phyloP scores from a whole-genome alignment of 345 rosid species.

The Eucalyptus marginata region DNA sequence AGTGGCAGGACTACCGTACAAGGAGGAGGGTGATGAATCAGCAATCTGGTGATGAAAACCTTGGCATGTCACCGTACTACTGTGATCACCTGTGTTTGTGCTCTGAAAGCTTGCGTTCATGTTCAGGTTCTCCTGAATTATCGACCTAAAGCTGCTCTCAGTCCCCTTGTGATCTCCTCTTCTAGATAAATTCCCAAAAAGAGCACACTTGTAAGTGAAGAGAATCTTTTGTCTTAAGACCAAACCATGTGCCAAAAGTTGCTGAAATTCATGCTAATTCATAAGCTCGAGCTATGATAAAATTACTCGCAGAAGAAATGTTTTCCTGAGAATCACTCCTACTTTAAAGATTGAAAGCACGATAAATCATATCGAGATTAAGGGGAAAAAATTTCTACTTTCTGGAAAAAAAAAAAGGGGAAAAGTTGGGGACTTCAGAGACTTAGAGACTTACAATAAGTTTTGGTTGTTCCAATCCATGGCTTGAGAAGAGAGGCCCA shows the following conservation, averaged over 20 bases:
- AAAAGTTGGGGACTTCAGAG: not conserved
- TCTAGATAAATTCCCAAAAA: not conserved
- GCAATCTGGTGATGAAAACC: not conserved
- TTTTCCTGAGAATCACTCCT: not conserved
- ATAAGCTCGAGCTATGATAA: not conserved
- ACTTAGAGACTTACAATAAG: constrained; percentile 41
- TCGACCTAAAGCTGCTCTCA: constrained; percentile 51
- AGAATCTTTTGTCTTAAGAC: not conserved
- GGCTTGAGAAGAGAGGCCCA: constrained; percentile 80
- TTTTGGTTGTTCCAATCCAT: constrained; percentile 77
- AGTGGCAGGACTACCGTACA: constrained; percentile 38
- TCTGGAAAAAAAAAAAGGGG: not conserved
- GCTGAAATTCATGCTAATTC: not conserved
- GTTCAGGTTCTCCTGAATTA: constrained; percentile 64
- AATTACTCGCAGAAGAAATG: not conserved
- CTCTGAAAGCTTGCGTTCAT: constrained; percentile 19
- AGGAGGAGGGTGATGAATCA: not conserved
- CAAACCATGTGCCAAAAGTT: not conserved
- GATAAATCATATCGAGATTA: not conserved
- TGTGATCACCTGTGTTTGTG: not conserved
- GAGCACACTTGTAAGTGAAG: not conserved
- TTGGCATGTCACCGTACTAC: not conserved
- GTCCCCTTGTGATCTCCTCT: constrained; percentile 49
- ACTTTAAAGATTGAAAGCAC: not conserved
- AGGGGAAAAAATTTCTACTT: not conserved